These are phyloP conservation scores for Paraphoma sp. DNA, from an alignment of 2,329 filamentous ascomycete species.

Conservation along the genomic window DNA sequence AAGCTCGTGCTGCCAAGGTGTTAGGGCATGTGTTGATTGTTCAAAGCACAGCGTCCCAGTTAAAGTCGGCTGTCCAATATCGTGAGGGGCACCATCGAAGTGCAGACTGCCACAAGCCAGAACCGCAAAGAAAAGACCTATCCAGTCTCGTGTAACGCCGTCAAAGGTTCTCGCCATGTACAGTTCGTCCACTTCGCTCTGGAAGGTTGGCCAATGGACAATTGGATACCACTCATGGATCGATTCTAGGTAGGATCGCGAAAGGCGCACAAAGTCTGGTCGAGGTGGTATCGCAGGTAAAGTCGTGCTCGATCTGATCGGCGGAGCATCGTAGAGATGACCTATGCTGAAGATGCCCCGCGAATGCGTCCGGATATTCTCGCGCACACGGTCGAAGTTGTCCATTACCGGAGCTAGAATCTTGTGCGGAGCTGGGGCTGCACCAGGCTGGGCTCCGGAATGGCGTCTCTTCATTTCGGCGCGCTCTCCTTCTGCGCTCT, in stretches of 20 bases:
- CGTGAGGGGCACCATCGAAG: slow-evolving; percentile 62
- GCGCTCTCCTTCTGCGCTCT: slow-evolving; percentile 52
- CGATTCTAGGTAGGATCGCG: slow-evolving; percentile 77
- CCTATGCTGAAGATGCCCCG: slow-evolving; percentile 83
- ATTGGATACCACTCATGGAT: slow-evolving; percentile 84
- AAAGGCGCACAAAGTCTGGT: slow-evolving; percentile 71
- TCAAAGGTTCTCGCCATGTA: slow-evolving; percentile 71
- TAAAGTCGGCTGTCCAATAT: slow-evolving; percentile 59
- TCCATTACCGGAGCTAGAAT: slow-evolving; percentile 67
- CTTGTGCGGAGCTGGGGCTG: slow-evolving; percentile 45
- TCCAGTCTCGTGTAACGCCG: slow-evolving; percentile 71
- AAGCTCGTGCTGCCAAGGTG: slow-evolving; percentile 82
- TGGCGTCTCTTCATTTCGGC: slow-evolving; percentile 54
- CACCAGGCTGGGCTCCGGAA: slow-evolving; percentile 28
- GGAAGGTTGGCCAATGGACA: slow-evolving; percentile 86
- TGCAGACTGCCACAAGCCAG: slow-evolving; percentile 84
- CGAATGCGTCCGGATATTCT: slow-evolving; percentile 75
- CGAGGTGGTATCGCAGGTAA: slow-evolving; percentile 73
- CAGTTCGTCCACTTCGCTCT: slow-evolving; percentile 75
- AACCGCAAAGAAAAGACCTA: slow-evolving; percentile 81
- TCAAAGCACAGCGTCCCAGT: slow-evolving; percentile 74
- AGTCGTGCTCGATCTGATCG: slow-evolving; percentile 43
- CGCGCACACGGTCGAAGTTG: slow-evolving; percentile 74
- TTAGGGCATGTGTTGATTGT: slow-evolving; percentile 70
- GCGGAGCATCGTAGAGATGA: slow-evolving; percentile 60